Base-by-base conservation (phyloP, 148 eudicot genomes). In the Silene conica region DNA sequence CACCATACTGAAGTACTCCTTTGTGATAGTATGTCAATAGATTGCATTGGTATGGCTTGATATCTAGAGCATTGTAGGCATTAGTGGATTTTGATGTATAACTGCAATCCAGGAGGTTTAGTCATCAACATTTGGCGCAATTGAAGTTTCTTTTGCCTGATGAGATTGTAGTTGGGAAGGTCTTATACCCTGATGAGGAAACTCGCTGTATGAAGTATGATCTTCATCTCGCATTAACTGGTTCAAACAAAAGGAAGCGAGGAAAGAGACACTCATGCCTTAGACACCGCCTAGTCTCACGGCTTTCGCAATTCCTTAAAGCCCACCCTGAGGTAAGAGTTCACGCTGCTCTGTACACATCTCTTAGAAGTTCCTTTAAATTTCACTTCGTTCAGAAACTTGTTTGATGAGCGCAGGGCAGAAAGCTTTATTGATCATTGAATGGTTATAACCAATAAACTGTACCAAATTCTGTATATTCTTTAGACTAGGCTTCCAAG, bases 91-190 rank as follows among this genome's bases (percentile, higher is more conserved):
- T 22, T 31, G 56, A 8, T 67, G n/a, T 80, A 11, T 55, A 8
- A 65, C 22, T 65, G 69, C 8, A 20, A 67, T 69, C 60, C 60
- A 95, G 97, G 96, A 88, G 93, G 83, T 95, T 95, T 82, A 78
- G 89, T 18, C 70, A 86, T 76, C 73, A 74, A 25, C 96, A 92
- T 78, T 83, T 95, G 83, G 93, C 93, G 52, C 96, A 95, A 70
- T 60, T 95, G 81, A 95, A 90, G 89, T 92, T 78, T 72, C 85
- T 95, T 72, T 78, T 95, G 71, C 92, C 93, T 16, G 97, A 87
- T 64, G 93, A 83, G 67, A 79, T 94, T 79, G 86, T 74, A 73
- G 50, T 92, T 18, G 82, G 80, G 78, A 94, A 80, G 75, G 76
- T 87, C n/a, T 83, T 83, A 70, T 64, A 74, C 58, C 85, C 78